Evolutionary conservation across 352 stramenopile genomes (phyloP), one percentile per base, ranked within the genome.

Genomic region (Hyaloperonospora brassicae): DNA sequence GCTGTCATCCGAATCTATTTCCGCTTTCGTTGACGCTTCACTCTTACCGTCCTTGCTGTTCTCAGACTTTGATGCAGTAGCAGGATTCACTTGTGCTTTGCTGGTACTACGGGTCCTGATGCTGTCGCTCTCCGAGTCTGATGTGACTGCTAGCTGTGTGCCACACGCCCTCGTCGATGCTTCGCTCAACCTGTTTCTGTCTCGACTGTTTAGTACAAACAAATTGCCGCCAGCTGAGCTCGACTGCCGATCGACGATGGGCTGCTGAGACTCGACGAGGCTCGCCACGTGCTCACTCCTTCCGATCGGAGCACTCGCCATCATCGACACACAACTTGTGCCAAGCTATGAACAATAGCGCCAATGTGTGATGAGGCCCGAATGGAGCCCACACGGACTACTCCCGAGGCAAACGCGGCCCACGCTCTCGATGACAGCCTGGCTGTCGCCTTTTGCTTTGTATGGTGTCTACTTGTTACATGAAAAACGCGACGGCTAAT

Each of bases 1-100:
- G 50, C 69, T 74, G 47, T 79, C 72, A n/a, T 79, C 71, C 35
- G 59, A 70, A 10, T 63, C 57, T 21, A 11, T 23, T 17, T 52
- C 58, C n/a, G 51, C 44, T 27, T 67, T 65, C 8, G 41, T 17
- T 13, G 23, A 1, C 0, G 3, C 27, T 11, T 65, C 62, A 3
- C 17, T 55, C 10, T 50, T 56, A 2, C 7, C 35, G 30, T 63
- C 61, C 5, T 55, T 63, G 10, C 21, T 14, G 10, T 56, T 47
- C 47, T 45, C 67, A 3, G 35, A 9, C 42, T 62, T 66, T 9
- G 25, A 31, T 23, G 52, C 41, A 50, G 50, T 11, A 0, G 30
- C 10, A 5, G 39, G 1, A 35, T 62, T 65, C 12, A 38, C 10
- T 44, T 61, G 65, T 23, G 31, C 23, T 31, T 67, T 66, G 14